phyloP scores from a whole-genome alignment of 257 asterid genomes.

The Schizonepeta tenuifolia region DNA sequence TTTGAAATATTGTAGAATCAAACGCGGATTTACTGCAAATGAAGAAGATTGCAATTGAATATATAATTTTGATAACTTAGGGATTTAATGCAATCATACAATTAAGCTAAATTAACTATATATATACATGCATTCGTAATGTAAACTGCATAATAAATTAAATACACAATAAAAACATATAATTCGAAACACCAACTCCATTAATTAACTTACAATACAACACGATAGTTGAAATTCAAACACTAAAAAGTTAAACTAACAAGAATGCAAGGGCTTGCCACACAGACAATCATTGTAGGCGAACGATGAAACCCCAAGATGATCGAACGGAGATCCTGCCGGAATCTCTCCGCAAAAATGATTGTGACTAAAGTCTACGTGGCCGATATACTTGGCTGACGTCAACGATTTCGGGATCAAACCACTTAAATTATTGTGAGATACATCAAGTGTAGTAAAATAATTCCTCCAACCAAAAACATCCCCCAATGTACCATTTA shows the following conservation, averaged over 20 bases:
- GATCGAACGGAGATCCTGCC: slow-evolving; percentile 71
- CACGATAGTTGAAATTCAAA: not conserved
- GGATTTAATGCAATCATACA: too few species aligned
- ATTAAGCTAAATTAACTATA: too few species aligned
- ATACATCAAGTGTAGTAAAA: slow-evolving; percentile 62
- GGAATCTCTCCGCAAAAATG: slow-evolving; percentile 86
- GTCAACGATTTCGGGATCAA: slow-evolving; percentile 60
- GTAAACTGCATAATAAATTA: too few species aligned
- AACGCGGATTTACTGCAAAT: too few species aligned
- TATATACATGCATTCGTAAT: too few species aligned
- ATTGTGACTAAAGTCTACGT: slow-evolving; percentile 74
- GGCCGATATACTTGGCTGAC: slow-evolving; percentile 62
- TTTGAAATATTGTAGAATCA: too few species aligned
- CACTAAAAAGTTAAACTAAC: slow-evolving; percentile 21
- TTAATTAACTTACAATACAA: too few species aligned
- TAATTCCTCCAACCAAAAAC: slow-evolving; percentile 63
- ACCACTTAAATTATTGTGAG: slow-evolving; percentile 60
- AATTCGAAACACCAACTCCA: not conserved
- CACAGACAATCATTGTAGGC: slow-evolving; percentile 74
- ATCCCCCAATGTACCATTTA: slow-evolving; percentile 63
- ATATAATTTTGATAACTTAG: too few species aligned
- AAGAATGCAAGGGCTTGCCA: slow-evolving; percentile 62
- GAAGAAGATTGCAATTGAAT: too few species aligned
- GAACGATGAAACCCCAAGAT: slow-evolving; percentile 66
- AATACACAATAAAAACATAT: not conserved